Percentiles rank a stretch among this genome's conserved stretches.
These are phyloP conservation scores for Stachybotrys chlorohalonatus DNA, from an alignment of 2,329 filamentous ascomycete genomes.

Conservation along the genomic window DNA sequence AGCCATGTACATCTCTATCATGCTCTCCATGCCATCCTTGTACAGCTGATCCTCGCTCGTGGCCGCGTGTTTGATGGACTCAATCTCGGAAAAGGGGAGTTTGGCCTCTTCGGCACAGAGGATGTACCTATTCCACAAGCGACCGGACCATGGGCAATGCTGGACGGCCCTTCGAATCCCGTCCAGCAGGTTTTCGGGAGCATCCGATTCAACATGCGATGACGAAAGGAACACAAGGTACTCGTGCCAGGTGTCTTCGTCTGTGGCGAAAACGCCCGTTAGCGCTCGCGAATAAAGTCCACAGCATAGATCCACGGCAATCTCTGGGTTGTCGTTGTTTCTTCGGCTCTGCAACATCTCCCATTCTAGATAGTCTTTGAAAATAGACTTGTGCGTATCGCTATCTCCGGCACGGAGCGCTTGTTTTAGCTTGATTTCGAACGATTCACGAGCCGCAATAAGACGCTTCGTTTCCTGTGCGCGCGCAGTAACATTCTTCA, in stretches of 20 bases:
- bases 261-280: constrained; percentile 57
- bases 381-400: constrained; percentile 40
- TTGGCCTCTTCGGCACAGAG: constrained; percentile 73
- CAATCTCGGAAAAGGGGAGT: constrained; percentile 69
- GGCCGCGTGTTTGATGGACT: constrained; percentile 84
- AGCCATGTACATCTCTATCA: constrained; percentile 83
- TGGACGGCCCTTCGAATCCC: constrained; percentile 73
- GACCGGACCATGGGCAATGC: constrained; percentile 89
- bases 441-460: constrained; percentile 50
- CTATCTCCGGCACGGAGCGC: constrained; percentile 47
- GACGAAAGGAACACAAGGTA: constrained; percentile 67
- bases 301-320: constrained; percentile 42
- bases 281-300: constrained; percentile 75
- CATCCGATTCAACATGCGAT: constrained; percentile 24
- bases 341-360: constrained; percentile 56
- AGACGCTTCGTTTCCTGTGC: constrained; percentile 59
- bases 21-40: constrained; percentile 74
- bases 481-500: constrained; percentile 57
- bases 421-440: constrained; percentile 56
- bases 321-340: constrained; percentile 35
- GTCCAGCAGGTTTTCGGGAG: constrained; percentile 46
- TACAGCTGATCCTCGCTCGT: constrained; percentile 81
- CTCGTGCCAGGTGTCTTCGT: constrained; percentile 74
- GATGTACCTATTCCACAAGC: constrained; percentile 84
- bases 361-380: constrained; percentile 74